Evolutionary conservation across 306 rosid species (phyloP), one percentile per base, ranked within the genome.

Genomic region (Leucaena leucocephala): DNA sequence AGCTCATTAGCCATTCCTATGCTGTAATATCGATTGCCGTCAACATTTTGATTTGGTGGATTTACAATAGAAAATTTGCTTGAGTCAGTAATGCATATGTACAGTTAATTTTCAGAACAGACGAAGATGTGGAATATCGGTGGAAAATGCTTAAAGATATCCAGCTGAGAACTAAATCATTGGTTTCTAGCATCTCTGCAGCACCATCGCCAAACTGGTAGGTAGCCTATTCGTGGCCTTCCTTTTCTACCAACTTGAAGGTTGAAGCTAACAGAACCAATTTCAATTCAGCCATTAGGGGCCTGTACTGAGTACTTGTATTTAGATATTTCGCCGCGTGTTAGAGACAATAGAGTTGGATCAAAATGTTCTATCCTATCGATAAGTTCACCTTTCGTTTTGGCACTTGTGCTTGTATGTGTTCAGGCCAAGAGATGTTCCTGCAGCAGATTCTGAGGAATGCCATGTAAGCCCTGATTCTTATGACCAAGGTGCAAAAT

Each of bases 91-190:
- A 74, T 58, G 43, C 61, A 3, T 67, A 8, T 68, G 5, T 68
- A 39, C 57, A 70, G 46, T 57, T 67, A 50, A 77, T 82, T 82
- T 77, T 54, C 79, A 77, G 85, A 72, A 72, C 85, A 27, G 63
- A 77, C 14, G 82, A 82, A 77, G 85, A 77, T 67, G 35, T 82
- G 46, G 71, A 82, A 35, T 82, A 72, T 54, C 82, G 85, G 8
- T 82, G 85, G 85, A 72, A 54, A 55, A 64, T 82, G 82, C 78
- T 77, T 43, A 71, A 77, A 19, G 82, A 82, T 44, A 82, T 77
- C 15, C 82, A 64, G 71, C 63, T 70, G 48, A 71, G 85, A 52
- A 76, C 85, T 2, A 82, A 49, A 71, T 52, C 81, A 33, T 36
- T 82, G 59, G 75, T 78, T 65, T 52, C 70, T 22, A 54, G 57